Conservation (phyloP, 202 grass and related monocot genomes). For the Bolboschoenoplectus hybrid region DNA sequence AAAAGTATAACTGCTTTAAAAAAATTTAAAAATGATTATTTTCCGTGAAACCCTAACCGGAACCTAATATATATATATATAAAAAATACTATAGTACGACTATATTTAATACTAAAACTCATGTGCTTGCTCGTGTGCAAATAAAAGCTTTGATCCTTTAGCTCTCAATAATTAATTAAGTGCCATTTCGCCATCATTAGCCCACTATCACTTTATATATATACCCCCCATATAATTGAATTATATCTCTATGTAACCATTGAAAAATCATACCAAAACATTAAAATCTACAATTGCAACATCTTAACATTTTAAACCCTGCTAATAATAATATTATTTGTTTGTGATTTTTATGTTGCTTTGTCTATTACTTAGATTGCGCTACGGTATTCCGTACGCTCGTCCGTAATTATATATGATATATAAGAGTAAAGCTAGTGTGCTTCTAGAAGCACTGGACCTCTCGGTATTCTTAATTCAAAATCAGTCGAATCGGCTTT, state of each 20-base stretch:
- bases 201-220: conserved; percentile 30
- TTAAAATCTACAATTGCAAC: background rate
- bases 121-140: conserved; percentile 8
- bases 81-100: background rate
- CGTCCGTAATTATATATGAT: too few relatives aligned
- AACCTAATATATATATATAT: background rate
- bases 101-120: conserved; percentile 17
- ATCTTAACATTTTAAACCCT: background rate
- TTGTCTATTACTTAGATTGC: too few relatives aligned
- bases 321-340: background rate
- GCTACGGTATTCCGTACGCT: too few relatives aligned
- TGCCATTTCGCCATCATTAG: background rate
- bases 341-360: too few relatives aligned
- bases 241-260: background rate
- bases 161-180: background rate
- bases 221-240: background rate
- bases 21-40: background rate
- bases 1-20: background rate
- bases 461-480: too few relatives aligned
- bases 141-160: background rate
- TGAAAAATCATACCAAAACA: too few relatives aligned
- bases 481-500: too few relatives aligned
- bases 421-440: too few relatives aligned
- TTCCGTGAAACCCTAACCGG: background rate
- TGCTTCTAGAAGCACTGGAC: too few relatives aligned